Evolutionary conservation across 1,139 yeast species (phyloP).

Genomic region (Diutina rugosa): DNA sequence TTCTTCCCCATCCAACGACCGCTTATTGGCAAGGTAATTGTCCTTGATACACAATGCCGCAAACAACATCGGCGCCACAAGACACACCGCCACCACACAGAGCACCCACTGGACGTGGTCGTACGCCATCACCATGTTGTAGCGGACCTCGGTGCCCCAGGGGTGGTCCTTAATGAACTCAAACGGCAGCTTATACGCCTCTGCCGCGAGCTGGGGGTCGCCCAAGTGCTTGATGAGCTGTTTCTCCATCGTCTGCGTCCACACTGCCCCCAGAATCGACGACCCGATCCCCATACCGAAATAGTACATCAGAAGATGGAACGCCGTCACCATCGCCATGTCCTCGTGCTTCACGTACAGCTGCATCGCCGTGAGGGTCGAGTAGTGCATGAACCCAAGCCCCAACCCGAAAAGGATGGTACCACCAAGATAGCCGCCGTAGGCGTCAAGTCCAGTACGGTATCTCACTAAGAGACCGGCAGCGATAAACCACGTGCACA

Average conservation of each 20-base stretch:
- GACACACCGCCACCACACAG: slow-evolving; percentile 42
- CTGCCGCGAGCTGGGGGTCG: slow-evolving; percentile 18
- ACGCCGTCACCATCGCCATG: slow-evolving; percentile 50
- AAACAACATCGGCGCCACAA: slow-evolving; percentile 39
- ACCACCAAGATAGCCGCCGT: slow-evolving; percentile 50
- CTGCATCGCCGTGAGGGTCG: slow-evolving; percentile 53
- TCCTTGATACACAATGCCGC: slow-evolving; percentile 43
- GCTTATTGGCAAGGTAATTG: slow-evolving; percentile 29
- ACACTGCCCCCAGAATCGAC: slow-evolving; percentile 49
- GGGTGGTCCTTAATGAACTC: slow-evolving; percentile 29
- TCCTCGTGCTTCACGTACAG: slow-evolving; percentile 49
- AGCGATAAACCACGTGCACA: slow-evolving; percentile 36
- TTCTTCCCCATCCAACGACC: slow-evolving; percentile 14
- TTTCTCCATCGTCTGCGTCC: slow-evolving; percentile 35
- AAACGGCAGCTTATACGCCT: slow-evolving; percentile 44
- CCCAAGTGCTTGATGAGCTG: slow-evolving; percentile 5
- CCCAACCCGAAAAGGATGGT: slow-evolving; percentile 59
- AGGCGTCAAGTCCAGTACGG: neutral
- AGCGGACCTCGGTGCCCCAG: slow-evolving; percentile 52
- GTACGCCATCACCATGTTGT: slow-evolving; percentile 44
- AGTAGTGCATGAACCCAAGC: slow-evolving; percentile 59
- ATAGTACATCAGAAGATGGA: slow-evolving; percentile 41
- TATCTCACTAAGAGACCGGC: slow-evolving; percentile 44
- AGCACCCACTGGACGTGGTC: slow-evolving; percentile 45
- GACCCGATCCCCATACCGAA: slow-evolving; percentile 49